These are phyloP conservation scores for Lachancea dasiensis DNA, from an alignment of 805 yeast genomes.

Conservation along the genomic window DNA sequence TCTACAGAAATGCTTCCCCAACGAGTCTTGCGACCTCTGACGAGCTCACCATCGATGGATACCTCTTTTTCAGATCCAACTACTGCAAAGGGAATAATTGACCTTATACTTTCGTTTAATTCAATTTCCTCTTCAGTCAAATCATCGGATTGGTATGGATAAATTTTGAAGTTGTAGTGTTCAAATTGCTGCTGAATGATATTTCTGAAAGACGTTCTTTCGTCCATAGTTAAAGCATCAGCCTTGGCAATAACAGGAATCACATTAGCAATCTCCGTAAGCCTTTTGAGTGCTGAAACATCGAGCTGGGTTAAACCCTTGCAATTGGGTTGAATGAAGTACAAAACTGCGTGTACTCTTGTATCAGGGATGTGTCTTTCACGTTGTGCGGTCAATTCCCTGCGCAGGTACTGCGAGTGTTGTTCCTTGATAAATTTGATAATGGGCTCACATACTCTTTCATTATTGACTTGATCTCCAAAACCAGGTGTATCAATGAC, in stretches of 20 bases:
- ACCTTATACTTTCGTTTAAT: constrained; percentile 66
- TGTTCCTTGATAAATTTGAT: constrained; percentile 93
- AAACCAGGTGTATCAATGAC: constrained; percentile 97
- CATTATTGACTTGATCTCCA: constrained; percentile 94
- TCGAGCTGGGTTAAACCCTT: constrained; percentile 82
- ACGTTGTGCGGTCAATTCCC: constrained; percentile 91
- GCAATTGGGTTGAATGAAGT: constrained; percentile 85
- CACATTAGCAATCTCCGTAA: constrained; percentile 86
- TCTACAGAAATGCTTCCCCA: constrained; percentile 95
- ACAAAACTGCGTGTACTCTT: constrained; percentile 88
- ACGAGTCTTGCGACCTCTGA: constrained; percentile 85
- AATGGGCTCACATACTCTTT: constrained; percentile 94
- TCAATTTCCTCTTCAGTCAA: constrained; percentile 67
- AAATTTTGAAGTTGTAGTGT: constrained; percentile 66
- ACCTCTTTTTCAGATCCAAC: constrained; percentile 84
- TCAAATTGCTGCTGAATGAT: constrained; percentile 70
- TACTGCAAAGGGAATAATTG: constrained; percentile 86
- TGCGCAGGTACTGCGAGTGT: constrained; percentile 83
- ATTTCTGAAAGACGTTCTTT: constrained; percentile 73
- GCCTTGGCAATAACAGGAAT: constrained; percentile 94
- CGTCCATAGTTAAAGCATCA: constrained; percentile 81
- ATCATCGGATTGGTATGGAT: constrained; percentile 74
- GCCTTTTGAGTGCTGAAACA: constrained; percentile 70
- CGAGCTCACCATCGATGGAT: constrained; percentile 67
- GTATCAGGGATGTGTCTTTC: constrained; percentile 78